Conservation (phyloP, 768 basidiomycete species). For the Termitomyces sp. region DNA sequence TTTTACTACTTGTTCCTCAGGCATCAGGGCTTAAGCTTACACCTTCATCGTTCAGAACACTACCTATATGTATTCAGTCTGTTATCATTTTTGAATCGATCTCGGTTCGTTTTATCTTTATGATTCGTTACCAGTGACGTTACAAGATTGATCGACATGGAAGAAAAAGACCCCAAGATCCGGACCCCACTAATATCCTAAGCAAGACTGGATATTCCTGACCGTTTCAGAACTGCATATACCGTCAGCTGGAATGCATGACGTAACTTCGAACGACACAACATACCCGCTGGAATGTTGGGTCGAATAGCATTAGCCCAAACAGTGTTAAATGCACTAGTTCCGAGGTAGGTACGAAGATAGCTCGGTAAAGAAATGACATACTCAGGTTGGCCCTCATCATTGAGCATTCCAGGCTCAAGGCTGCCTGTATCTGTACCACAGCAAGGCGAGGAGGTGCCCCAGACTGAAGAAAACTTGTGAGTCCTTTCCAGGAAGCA, state of each 20-base stretch:
- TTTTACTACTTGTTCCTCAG: no score
- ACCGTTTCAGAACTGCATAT: constrained; percentile 12
- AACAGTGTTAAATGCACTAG: constrained; percentile 31
- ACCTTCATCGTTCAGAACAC: no score
- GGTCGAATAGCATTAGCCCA: constrained; percentile 31
- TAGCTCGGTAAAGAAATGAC: not conserved
- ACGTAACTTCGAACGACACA: not conserved
- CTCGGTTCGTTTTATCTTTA: no score
- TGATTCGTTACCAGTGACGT: no score
- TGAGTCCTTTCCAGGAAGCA: not conserved
- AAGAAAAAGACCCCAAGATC: not conserved
- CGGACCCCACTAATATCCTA: not conserved
- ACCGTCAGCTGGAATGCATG: not conserved
- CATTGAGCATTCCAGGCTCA: constrained; percentile 34
- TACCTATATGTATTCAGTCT: no score
- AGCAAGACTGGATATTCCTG: constrained; percentile 13
- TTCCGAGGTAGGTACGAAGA: not conserved
- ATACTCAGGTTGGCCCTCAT: constrained; percentile 31
- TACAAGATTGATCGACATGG: no score
- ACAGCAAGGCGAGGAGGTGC: constrained; percentile 35
- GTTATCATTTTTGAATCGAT: no score
- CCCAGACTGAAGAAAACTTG: constrained; percentile 30
- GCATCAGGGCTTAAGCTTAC: no score
- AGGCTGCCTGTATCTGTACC: constrained; percentile 37
- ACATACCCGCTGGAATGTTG: constrained; percentile 27